phyloP scores from a whole-genome alignment of 2,329 filamentous ascomycete species.

The Endothia cerciana region DNA sequence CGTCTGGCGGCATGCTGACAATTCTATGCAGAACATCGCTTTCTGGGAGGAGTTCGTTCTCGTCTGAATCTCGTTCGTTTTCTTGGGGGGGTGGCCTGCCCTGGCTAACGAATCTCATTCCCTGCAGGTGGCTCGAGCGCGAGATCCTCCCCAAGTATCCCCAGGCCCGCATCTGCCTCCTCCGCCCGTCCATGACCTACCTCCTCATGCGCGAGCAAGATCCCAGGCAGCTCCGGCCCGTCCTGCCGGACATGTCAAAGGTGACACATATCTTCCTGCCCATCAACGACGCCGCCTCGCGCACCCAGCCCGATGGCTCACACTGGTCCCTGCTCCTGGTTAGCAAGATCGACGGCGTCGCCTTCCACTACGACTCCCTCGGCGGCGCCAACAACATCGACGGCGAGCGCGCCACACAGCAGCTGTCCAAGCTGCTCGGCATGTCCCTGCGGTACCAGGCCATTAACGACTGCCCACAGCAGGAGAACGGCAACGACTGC shows the following conservation, averaged over 20 bases:
- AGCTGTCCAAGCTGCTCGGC: slow-evolving; percentile 70
- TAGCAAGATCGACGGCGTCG: slow-evolving; percentile 82
- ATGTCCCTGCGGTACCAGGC: slow-evolving; percentile 75
- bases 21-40: slow-evolving; percentile 72
- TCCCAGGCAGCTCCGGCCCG: slow-evolving; percentile 60
- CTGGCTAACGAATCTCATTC: slow-evolving; percentile 7
- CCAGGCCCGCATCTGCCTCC: slow-evolving; percentile 83
- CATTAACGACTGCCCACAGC: slow-evolving; percentile 83
- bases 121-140: slow-evolving; percentile 75
- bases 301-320: slow-evolving; percentile 79
- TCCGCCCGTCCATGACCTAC: slow-evolving; percentile 91
- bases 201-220: slow-evolving; percentile 78
- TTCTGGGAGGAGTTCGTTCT: slow-evolving; percentile 90
- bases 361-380: slow-evolving; percentile 96
- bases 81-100: slow-evolving; percentile 26
- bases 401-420: slow-evolving; percentile 69
- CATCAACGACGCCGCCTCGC: slow-evolving; percentile 84
- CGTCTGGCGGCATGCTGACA: slow-evolving; percentile 30
- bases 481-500: slow-evolving; percentile 91
- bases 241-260: slow-evolving; percentile 77
- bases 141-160: slow-evolving; percentile 82
- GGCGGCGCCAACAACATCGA: slow-evolving; percentile 75
- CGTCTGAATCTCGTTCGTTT: slow-evolving; percentile 13
- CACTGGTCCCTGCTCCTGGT: slow-evolving; percentile 96
- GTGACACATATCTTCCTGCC: slow-evolving; percentile 95